phyloP scores from a whole-genome alignment of 345 rosid species.

The Zanthoxylum bungeanum region DNA sequence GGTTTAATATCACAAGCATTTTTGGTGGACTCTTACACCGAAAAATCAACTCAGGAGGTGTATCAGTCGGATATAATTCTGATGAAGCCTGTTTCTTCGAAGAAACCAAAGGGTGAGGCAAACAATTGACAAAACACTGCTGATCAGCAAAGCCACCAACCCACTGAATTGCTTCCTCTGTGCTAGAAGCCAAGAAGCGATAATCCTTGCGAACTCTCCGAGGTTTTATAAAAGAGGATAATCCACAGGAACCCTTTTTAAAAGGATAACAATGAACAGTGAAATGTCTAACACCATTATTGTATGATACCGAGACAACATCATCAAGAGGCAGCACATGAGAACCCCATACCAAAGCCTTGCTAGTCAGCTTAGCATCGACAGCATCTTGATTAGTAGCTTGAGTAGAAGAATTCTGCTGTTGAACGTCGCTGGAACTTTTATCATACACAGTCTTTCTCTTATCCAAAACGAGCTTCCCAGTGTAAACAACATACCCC shows the following conservation, averaged over 20 bases:
- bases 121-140: constrained; percentile 82
- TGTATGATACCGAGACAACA: constrained; percentile 82
- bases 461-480: constrained; percentile 75
- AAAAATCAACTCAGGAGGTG: constrained; percentile 89
- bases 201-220: constrained; percentile 78
- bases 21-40: constrained; percentile 89
- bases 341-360: constrained; percentile 84
- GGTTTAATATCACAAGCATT: constrained; percentile 93
- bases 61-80: constrained; percentile 65
- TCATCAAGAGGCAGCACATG: constrained; percentile 66
- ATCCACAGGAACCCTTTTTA: constrained; percentile 58
- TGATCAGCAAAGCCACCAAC: constrained; percentile 97
- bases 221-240: constrained; percentile 74
- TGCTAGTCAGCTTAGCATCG: constrained; percentile 80
- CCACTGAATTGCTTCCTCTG: constrained; percentile 93
- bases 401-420: constrained; percentile 37
- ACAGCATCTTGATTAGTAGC: constrained; percentile 42
- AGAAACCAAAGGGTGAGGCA: constrained; percentile 88
- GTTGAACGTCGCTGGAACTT: constrained; percentile 30
- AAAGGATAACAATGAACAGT: constrained; percentile 84
- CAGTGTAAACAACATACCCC: constrained; percentile 67
- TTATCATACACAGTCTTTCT: constrained; percentile 41
- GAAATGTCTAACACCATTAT: constrained; percentile 83
- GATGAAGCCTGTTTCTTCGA: constrained; percentile 92
- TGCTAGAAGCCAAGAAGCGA: constrained; percentile 69